Evolutionary conservation across 2,329 filamentous ascomycete species (phyloP), one percentile per base, ranked within the genome.

Genomic region (Stagonosporopsis rhizophila): DNA sequence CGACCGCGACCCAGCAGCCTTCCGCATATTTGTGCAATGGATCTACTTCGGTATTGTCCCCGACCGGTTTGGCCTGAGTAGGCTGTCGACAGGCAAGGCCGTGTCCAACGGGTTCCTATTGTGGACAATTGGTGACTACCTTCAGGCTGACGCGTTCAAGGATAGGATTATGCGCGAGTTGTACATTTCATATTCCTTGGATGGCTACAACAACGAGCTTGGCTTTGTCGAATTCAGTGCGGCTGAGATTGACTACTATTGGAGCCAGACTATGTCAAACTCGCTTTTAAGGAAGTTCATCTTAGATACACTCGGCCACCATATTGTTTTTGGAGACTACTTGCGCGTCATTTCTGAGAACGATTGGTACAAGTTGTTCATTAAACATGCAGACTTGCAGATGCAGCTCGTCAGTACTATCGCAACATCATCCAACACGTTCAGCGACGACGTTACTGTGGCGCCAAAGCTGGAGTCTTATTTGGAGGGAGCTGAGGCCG

Each of bases 21-120:
- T 56, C 40, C 46, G 49, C 19, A 20, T 44, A 11, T 50, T 46
- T 17, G 46, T 56, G 9, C 52, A 51, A n/a, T 56, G 46, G 41
- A 32, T 56, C 4, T 56, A 56, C 25, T 50, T 50, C 25, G 35
- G 32, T 27, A 39, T 25, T 22, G 7, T 49, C 17, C 34, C 40
- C 3, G 32, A 32, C 12, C 22, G 20, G 30, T 20, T 30, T 7
- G 25, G 15, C 3, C 23, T 44, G 11, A 44, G 25, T 19, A 39
- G 17, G 8, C 3, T 28, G 32, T 38, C 40, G 2, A 52, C 30
- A 7, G 25, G 37, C 46, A 41, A 32, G 7, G 14, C 23, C 9
- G 3, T 44, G 4, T 46, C 25, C 7, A 37, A 45, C 14, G 27
- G 14, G 6, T 56, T 50, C 39, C 30, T 20, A 6, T 22, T 46